phyloP scores from a whole-genome alignment of 2,329 filamentous ascomycete genomes.

The Clonostachys rosea region DNA sequence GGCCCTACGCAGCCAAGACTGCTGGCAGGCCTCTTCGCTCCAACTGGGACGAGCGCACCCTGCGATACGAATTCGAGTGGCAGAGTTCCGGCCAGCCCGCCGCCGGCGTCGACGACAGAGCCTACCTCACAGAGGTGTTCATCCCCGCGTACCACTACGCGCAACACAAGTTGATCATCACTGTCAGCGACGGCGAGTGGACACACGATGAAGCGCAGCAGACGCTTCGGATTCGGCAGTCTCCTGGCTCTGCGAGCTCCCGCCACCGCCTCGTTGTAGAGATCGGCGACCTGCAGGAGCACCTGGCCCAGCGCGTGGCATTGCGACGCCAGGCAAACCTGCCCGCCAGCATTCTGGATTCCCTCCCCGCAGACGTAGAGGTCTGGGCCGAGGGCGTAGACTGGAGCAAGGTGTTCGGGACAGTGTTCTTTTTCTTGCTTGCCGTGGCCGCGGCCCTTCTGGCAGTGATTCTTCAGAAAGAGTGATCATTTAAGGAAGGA shows the following conservation, averaged over 20 bases:
- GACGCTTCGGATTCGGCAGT: conserved; percentile 18
- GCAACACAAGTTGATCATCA: conserved; percentile 14
- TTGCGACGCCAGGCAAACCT: background rate
- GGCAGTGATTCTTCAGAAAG: background rate
- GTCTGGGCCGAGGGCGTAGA: background rate
- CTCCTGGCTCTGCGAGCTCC: conserved; percentile 1
- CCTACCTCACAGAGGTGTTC: conserved; percentile 29
- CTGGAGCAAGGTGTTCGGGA: background rate
- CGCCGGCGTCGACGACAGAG: conserved; percentile 5
- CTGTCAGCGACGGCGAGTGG: conserved; percentile 21
- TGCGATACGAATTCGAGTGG: conserved; percentile 28
- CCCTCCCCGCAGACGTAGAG: background rate
- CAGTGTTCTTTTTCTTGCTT: background rate
- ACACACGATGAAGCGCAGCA: conserved; percentile 16
- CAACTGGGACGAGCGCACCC: conserved; percentile 23
- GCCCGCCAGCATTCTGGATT: background rate
- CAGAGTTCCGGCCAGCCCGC: conserved; percentile 5
- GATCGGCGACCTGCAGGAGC: conserved; percentile 13
- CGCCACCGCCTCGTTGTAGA: conserved; percentile 13
- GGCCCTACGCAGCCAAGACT: conserved; percentile 32
- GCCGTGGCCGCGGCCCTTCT: background rate
- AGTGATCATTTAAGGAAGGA: background rate
- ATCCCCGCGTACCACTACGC: conserved; percentile 31
- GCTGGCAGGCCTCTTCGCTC: conserved; percentile 26
- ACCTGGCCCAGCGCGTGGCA: conserved; percentile 5